phyloP scores from a whole-genome alignment of 139 green algal species.

The Micromonas commoda region DNA sequence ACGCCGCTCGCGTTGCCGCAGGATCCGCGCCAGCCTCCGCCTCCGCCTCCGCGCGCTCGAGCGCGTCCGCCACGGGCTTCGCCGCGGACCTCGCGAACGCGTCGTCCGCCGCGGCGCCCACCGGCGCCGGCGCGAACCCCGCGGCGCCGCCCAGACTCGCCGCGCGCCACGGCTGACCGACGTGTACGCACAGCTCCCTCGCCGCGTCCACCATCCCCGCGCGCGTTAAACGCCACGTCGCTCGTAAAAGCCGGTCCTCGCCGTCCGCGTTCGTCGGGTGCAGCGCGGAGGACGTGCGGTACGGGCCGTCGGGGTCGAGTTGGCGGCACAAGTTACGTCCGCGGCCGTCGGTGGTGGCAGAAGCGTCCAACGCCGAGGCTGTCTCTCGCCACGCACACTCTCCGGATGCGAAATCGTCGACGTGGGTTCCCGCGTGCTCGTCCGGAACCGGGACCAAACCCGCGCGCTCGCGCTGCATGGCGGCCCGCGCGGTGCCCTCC shows the following conservation, averaged over 20 bases:
- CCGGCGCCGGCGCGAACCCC: neutral
- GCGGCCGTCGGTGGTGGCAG: neutral
- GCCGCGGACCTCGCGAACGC: neutral
- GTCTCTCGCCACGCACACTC: neutral
- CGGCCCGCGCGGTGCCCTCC: neutral
- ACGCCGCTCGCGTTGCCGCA: no score
- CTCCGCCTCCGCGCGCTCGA: no score
- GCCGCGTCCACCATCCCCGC: neutral
- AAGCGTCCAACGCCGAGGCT: neutral
- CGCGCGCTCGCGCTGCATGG: no score
- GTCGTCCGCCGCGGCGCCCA: neutral
- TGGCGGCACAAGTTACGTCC: neutral
- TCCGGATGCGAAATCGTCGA: neutral
- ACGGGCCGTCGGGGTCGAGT: neutral
- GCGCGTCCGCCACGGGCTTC: neutral
- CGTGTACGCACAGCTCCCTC: neutral
- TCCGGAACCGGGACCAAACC: no score
- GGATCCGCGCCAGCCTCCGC: no score
- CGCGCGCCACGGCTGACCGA: slow-evolving; percentile 3
- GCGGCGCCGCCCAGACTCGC: slow-evolving; percentile 1
- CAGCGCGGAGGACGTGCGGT: neutral
- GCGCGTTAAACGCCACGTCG: neutral
- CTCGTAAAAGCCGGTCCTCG: neutral
- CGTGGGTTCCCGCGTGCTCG: no score
- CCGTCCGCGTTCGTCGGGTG: neutral